Evolutionary conservation across 2,329 filamentous ascomycete species (phyloP), one percentile per base, ranked within the genome.

Genomic region (Colletotrichum sp.): DNA sequence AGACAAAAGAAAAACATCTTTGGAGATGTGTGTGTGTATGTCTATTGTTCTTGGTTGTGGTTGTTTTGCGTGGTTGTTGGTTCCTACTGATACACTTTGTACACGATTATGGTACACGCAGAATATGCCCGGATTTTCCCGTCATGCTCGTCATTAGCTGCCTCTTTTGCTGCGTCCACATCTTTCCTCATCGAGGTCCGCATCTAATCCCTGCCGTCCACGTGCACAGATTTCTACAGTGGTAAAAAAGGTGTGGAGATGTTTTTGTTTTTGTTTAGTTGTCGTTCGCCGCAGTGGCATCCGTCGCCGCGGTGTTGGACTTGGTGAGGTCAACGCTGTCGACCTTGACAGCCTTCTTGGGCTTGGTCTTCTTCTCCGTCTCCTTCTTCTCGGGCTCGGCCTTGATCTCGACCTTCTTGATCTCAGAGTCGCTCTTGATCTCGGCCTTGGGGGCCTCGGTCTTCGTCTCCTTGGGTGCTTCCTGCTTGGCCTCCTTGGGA

Each of bases 271-370:
- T 59, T n/a, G n/a, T 30, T 59, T 59, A 70, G 43, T 71, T 75
- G n/a, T 78, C 72, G 78, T 84, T 84, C 26, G 82, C 83, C 21
- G 74, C 77, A 2, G 83, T 84, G 36, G 82, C 83, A 62, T 84
- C 83, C 16, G 78, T 77, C 2, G 81, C 81, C 68, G 77, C 76
- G 73, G 77, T 80, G 4, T 82, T 81, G 43, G 74, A 43, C 65
- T 74, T 68, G 7, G 78, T 62, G 14, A 74, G 72, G 68, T 74
- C 72, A 9, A 74, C 72, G 18, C 48, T 58, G 28, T 76, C 77
- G 13, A 74, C 72, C 8, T 9, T 28, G 36, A 64, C 30, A 16
- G 63, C 74, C 55, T 26, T 30, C 71, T 71, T 52, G n/a, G 28
- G 63, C 58, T 71, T 68, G 21, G 68, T 67, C 62, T 75, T 73